Base-by-base conservation (phyloP, 495 filamentous ascomycete species). In the Glarea lozoyensis region DNA sequence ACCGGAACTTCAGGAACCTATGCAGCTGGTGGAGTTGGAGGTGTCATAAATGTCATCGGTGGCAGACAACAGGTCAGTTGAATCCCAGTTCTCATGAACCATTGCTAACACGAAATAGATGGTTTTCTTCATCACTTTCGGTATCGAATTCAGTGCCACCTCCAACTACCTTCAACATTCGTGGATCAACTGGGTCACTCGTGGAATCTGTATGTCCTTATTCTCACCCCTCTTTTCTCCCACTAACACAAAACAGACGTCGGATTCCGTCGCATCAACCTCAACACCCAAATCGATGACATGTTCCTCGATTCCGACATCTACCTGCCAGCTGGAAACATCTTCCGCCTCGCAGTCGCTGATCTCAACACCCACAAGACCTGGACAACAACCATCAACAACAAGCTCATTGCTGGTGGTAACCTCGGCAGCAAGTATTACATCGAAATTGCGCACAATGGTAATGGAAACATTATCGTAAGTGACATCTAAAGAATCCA, bases 131-230 rank as follows among this genome's bases (percentile, higher is more conserved):
- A 67, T 73, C 33, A 50, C 54, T 12, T 73, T 70, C 43, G 72
- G 72, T 20, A 69, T 70, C 6, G 67, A 64, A 40, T 80, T 75
- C 74, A 68, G 69, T 45, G 53, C 62, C 10, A 66, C 73, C 9
- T 73, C 68, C 52, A 78, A 65, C 51, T 73, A 62, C 44, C 55
- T 80, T 46, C 72, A 78, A 57, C 77, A 81, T 57, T 69, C 70
- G 12, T 78, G 72, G 70, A 78, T 81, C 43, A 69, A 72, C 49
- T 81, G 75, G 75, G 53, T 76, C 7, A 78, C 73, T n/a, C 64
- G 72, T 22, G 77, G 77, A 29, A 74, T 46, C 61, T 72, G 10
- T 73, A 72, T 20, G n/a, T n/a, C n/a, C n/a, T n/a, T n/a, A n/a
- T n/a, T n/a, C n/a, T n/a, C n/a, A n/a, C n/a, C n/a, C n/a, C n/a